Base-by-base conservation (phyloP, 1,139 yeast species). In the Lodderomyces elongisporus region DNA sequence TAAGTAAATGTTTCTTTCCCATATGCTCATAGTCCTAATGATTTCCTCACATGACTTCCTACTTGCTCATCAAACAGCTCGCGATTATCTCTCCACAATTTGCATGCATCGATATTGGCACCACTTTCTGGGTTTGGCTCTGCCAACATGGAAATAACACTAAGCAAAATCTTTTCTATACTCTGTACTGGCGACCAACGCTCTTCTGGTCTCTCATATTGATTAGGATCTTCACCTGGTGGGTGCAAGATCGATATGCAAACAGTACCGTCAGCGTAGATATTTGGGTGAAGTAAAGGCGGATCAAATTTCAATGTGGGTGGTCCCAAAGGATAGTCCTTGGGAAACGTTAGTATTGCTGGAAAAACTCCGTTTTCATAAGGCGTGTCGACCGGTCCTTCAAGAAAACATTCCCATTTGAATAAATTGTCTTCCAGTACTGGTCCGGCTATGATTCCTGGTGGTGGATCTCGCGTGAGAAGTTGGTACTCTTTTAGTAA, bases 181-280 rank as follows among this genome's bases (percentile, higher is more conserved):
- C 95, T 85, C 56, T 91, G 98, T 28, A 91, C 91, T 0, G 98
- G 98, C 5, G 95, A 84, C 98, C 98, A 91, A 44, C 98, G 70
- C 59, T 91, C 98, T 44, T 89, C 93, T 0, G 97, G 95, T 22
- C 85, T 61, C 56, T 91, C 98, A 59, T 91, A 91, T 70, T 83
- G 89, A 56, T 88, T 79, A 17, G 98, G 97, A 57, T 91, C 98
- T 49, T 89, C 95, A 9, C 98, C 98, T 0, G 97, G 95, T 2
- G 96, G 79, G 54, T 91, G 98, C 43, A 91, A 67, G 40, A 91
- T 91, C 16, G 96, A 87, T 36, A 91, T 91, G 58, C 98, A 91
- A 5, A 91, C 98, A 17, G 85, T 87, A 2, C 98, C 98, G 55
- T 89, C 95, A 35, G 85, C 78, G 55, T 89, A 91, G 37, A 91